phyloP scores from a whole-genome alignment of 805 yeast species.

The Metschnikowia peoriensis region DNA sequence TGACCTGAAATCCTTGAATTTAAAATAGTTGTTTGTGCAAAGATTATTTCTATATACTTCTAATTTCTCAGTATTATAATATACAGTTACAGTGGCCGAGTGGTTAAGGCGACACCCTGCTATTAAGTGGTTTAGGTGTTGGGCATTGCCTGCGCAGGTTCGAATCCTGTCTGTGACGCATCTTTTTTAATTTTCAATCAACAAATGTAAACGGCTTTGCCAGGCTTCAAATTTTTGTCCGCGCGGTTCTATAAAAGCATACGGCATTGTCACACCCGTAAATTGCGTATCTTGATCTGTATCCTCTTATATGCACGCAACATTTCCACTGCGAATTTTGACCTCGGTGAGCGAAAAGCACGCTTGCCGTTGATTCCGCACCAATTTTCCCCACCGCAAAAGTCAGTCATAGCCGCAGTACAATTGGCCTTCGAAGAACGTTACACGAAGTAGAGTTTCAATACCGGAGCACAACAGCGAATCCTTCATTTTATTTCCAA shows the following conservation, averaged over 20 bases:
- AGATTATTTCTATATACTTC: neutral
- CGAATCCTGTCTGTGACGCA: conserved; percentile 99
- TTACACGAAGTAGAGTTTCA: neutral
- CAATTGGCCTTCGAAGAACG: neutral
- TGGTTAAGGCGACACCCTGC: conserved; percentile 50
- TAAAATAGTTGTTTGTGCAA: neutral
- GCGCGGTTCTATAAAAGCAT: conserved; percentile 1
- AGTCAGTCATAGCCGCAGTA: neutral
- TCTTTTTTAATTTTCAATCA: conserved; percentile 4
- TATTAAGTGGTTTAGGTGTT: conserved; percentile 35
- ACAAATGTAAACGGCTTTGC: neutral
- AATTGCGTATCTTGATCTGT: neutral
- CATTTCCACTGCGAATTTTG: neutral
- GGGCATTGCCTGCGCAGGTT: conserved; percentile 80
- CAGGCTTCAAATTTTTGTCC: neutral
- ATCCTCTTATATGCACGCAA: conserved; percentile 3
- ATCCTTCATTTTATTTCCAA: neutral
- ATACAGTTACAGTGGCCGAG: conserved; percentile 47
- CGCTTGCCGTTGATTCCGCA: conserved; percentile 1
- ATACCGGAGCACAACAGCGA: neutral
- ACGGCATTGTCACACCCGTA: neutral
- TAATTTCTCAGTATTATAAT: no score
- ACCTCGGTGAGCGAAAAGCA: neutral
- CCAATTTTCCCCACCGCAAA: neutral
- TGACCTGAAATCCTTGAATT: no score